These are phyloP conservation scores for Sclerotinia nivalis DNA, from an alignment of 2,329 filamentous ascomycete genomes.

Conservation along the genomic window DNA sequence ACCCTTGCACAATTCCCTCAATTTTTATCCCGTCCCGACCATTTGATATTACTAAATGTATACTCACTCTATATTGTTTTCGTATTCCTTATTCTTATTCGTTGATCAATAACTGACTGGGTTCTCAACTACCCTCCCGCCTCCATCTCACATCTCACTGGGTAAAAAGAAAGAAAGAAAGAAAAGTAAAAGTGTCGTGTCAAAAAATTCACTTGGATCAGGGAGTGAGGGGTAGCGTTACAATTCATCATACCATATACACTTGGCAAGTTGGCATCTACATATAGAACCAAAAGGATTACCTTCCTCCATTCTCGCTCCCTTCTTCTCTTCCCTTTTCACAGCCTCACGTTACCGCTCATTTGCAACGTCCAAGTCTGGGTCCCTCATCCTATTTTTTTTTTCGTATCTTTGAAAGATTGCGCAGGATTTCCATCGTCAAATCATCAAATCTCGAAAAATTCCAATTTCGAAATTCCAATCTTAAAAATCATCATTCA, in stretches of 20 bases:
- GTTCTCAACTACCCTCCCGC: slow-evolving; percentile 1
- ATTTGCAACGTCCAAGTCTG: slow-evolving; percentile 14
- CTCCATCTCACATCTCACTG: neutral
- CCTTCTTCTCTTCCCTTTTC: slow-evolving; percentile 15
- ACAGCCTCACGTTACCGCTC: slow-evolving; percentile 21
- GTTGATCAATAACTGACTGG: neutral
- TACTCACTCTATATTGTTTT: neutral
- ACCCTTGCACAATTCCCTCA: slow-evolving; percentile 1
- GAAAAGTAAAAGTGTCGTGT: neutral
- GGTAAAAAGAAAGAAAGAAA: neutral
- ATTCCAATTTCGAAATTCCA: neutral
- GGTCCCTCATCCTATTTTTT: slow-evolving; percentile 3
- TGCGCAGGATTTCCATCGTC: slow-evolving; percentile 21
- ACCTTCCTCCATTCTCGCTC: slow-evolving; percentile 8
- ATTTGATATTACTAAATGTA: neutral
- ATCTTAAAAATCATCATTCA: slow-evolving; percentile 3
- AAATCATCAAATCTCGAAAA: neutral
- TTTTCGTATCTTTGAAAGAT: slow-evolving; percentile 29
- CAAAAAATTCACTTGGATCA: neutral
- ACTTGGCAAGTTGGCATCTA: slow-evolving; percentile 7
- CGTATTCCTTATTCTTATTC: neutral
- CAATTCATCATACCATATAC: neutral
- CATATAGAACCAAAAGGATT: slow-evolving; percentile 9
- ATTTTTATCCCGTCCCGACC: neutral
- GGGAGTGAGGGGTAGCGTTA: neutral